Conservation (phyloP, 306 rosid species). For the Dalbergia cochinchinensis region DNA sequence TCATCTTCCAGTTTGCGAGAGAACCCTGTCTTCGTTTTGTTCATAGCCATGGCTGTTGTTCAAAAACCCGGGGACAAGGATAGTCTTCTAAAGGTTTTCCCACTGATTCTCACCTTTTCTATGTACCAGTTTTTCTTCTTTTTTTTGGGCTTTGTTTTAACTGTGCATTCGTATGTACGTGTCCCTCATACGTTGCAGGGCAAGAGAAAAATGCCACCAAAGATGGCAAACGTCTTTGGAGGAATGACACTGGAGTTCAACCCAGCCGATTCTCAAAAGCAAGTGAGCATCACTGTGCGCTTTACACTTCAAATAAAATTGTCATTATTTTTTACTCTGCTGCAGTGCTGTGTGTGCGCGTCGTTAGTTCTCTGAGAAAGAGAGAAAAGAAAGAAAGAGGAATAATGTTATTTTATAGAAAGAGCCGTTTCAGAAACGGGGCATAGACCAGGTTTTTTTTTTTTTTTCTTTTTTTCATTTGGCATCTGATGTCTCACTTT, state of each 20-base stretch:
- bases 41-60: constrained; percentile 30
- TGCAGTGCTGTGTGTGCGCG: too few relatives aligned
- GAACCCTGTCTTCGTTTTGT: background rate
- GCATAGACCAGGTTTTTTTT: background rate
- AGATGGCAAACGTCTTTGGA: constrained; percentile 7
- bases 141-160: background rate
- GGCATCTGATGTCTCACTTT: constrained; percentile 1
- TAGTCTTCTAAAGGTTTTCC: constrained; percentile 33
- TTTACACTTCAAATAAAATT: background rate
- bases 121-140: background rate
- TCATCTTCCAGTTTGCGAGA: background rate
- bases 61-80: constrained; percentile 19
- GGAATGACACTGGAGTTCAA: constrained; percentile 7
- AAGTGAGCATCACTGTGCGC: constrained; percentile 27
- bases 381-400: background rate
- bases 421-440: background rate
- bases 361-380: too few relatives aligned
- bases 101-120: background rate
- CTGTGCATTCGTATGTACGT: background rate
- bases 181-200: constrained; percentile 23
- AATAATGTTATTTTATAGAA: background rate
- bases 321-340: background rate
- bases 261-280: background rate
- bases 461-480: background rate
- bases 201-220: constrained; percentile 2